Evolutionary conservation across 139 green algal genomes (phyloP).

Genomic region (Coelastrella sp.): DNA sequence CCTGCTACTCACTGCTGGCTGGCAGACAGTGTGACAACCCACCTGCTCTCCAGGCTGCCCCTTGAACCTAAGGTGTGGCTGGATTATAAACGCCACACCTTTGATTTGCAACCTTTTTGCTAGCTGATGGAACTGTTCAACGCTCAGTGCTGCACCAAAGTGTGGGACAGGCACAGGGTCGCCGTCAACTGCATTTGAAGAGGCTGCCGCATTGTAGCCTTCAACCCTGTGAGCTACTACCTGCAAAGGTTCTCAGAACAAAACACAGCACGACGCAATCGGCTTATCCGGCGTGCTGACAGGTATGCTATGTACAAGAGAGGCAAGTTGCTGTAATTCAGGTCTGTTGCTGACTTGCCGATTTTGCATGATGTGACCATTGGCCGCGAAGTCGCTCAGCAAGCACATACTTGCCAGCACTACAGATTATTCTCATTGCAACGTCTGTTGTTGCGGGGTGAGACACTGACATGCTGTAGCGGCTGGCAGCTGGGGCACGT

Average conservation of each 20-base stretch:
- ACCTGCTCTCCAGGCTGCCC: constrained; percentile 70
- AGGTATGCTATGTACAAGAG: neutral
- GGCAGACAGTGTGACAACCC: neutral
- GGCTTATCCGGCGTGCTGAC: neutral
- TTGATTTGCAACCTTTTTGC: constrained; percentile 60
- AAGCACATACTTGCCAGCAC: no score
- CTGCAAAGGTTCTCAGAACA: no score
- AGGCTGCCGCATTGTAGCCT: constrained; percentile 20
- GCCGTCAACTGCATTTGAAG: constrained; percentile 59
- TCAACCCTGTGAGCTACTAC: constrained; percentile 31
- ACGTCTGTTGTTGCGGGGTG: no score
- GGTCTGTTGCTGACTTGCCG: neutral
- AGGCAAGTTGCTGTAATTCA: neutral
- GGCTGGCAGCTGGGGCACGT: no score
- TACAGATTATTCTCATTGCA: no score
- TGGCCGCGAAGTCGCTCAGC: no score
- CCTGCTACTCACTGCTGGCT: neutral
- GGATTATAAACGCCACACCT: constrained; percentile 77
- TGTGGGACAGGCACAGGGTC: constrained; percentile 88
- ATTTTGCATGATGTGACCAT: neutral
- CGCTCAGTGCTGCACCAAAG: constrained; percentile 39
- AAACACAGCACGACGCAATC: neutral
- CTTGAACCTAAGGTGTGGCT: constrained; percentile 86
- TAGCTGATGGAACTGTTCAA: constrained; percentile 81
- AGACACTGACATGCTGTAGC: no score